Evolutionary conservation across 495 filamentous ascomycete species (phyloP).

Genomic region (Aspergillus diversus): DNA sequence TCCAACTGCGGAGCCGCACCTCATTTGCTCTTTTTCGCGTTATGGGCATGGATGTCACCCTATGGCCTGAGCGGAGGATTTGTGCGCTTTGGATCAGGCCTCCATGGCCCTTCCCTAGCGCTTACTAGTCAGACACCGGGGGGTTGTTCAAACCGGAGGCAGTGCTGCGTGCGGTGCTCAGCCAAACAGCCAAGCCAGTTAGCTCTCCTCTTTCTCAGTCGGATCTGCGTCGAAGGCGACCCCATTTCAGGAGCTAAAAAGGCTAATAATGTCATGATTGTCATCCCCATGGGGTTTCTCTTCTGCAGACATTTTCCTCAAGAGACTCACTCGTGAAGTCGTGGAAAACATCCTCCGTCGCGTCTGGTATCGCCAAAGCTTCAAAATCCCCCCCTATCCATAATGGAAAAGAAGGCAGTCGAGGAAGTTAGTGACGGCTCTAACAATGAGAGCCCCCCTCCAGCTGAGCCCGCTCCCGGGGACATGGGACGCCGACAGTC

Average conservation of each 20-base stretch:
- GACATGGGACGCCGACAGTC: neutral
- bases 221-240: neutral
- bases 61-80: neutral
- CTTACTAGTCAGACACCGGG: neutral
- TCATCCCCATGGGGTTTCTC: neutral
- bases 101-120: neutral
- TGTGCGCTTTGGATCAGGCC: neutral
- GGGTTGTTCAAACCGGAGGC: neutral
- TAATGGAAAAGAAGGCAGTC: neutral
- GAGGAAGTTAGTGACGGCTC: neutral
- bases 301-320: neutral
- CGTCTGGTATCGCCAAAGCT: too few relatives aligned
- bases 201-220: neutral
- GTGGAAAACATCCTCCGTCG: too few relatives aligned
- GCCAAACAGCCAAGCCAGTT: neutral
- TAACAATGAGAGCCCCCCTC: neutral
- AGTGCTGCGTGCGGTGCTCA: neutral
- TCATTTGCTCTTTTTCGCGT: neutral
- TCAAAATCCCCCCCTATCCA: too few relatives aligned
- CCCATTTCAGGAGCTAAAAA: neutral
- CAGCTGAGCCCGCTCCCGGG: constrained; percentile 4
- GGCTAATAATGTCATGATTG: neutral
- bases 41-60: neutral
- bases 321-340: too few relatives aligned
- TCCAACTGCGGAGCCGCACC: neutral